Percentiles rank a stretch among this genome's conserved stretches.
phyloP scores from a whole-genome alignment of 345 rosid genomes.

The Reutealis trisperma region DNA sequence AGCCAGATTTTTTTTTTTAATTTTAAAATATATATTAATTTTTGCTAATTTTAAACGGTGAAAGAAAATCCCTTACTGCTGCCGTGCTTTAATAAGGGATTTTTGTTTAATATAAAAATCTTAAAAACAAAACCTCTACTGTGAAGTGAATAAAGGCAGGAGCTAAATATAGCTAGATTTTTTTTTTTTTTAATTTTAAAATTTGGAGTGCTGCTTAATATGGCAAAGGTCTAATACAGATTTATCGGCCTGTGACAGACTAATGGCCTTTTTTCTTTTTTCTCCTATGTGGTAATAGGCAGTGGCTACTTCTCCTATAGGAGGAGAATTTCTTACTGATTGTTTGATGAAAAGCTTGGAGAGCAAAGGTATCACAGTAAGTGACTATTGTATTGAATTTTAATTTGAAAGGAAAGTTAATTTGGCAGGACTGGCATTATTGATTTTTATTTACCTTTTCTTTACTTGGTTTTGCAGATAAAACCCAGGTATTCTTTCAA shows the following conservation, averaged over 20 bases:
- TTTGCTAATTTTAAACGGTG: too few relatives aligned
- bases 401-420: constrained; percentile 9
- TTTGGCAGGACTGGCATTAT: neutral
- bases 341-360: constrained; percentile 97
- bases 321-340: constrained; percentile 93
- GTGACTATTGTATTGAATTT: constrained; percentile 25
- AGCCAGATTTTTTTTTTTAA: too few relatives aligned
- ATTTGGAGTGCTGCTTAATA: neutral
- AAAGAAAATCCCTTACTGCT: too few relatives aligned
- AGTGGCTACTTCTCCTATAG: constrained; percentile 77
- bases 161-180: too few relatives aligned
- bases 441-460: constrained; percentile 14
- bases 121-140: too few relatives aligned
- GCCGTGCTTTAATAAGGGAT: too few relatives aligned
- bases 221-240: neutral
- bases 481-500: constrained; percentile 96
- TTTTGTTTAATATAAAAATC: too few relatives aligned
- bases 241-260: constrained; percentile 3
- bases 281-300: constrained; percentile 46
- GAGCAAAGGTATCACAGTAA: constrained; percentile 86
- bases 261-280: neutral
- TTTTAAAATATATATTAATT: too few relatives aligned
- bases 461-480: constrained; percentile 56
- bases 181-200: neutral
- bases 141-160: too few relatives aligned